Evolutionary conservation across 148 eudicot species (phyloP).

Genomic region (Rhododendron griersonianum): DNA sequence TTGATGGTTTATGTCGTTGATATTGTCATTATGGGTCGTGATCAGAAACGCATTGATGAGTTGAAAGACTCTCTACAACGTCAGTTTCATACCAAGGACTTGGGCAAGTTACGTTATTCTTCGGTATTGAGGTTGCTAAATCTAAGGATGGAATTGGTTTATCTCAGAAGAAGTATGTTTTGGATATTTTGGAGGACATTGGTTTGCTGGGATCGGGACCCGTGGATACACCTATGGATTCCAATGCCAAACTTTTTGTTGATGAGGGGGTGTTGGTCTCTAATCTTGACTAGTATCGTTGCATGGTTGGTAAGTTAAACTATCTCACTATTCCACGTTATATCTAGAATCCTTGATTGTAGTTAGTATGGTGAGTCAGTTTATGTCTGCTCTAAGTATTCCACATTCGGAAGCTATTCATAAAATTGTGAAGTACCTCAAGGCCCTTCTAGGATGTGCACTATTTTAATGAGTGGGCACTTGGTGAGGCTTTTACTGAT

Average conservation of each 20-base stretch:
- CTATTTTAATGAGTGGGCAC: neutral
- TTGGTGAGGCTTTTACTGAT: neutral
- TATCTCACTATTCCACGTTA: too few species aligned
- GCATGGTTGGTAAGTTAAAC: neutral
- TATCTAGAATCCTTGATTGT: too few species aligned
- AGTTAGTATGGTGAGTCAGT: too few species aligned
- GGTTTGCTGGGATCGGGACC: neutral
- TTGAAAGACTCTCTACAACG: neutral
- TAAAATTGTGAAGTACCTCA: too few species aligned
- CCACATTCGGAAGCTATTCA: too few species aligned
- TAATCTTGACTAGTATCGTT: neutral
- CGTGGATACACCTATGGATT: neutral
- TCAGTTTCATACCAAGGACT: neutral
- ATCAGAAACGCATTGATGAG: neutral
- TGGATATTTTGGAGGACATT: neutral
- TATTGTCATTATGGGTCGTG: neutral
- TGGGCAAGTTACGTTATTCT: neutral
- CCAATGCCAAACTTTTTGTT: neutral
- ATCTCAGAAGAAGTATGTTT: neutral
- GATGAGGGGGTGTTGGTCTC: neutral
- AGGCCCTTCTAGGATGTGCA: neutral
- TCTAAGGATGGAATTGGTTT: neutral
- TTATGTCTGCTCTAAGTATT: too few species aligned
- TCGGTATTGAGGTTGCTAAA: neutral
- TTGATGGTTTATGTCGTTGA: neutral